phyloP scores from a whole-genome alignment of 441 rosid genomes.

The Populus hybrid region DNA sequence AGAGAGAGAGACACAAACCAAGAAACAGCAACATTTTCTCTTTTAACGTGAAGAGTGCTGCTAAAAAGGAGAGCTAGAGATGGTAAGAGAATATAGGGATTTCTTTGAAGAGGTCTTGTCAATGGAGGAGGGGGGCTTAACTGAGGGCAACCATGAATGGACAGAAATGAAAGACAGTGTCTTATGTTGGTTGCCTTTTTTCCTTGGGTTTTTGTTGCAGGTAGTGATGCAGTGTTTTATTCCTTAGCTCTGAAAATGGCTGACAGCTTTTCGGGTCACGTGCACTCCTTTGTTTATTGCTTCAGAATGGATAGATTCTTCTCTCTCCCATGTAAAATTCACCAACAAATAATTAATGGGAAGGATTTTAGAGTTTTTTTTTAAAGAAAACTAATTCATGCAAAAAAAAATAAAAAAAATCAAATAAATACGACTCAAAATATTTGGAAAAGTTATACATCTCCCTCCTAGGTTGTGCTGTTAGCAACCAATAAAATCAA shows the following conservation, averaged over 20 bases:
- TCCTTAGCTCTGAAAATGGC: slow-evolving; percentile 19
- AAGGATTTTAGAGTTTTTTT: too few species aligned
- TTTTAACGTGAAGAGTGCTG: slow-evolving; percentile 32
- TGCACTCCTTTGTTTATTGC: slow-evolving; percentile 21
- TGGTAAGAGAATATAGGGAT: neutral
- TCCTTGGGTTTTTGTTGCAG: neutral
- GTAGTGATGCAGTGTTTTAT: slow-evolving; percentile 7
- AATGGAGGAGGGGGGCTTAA: neutral
- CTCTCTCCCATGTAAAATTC: neutral
- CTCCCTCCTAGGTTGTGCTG: too few species aligned
- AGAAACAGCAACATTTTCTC: slow-evolving; percentile 43
- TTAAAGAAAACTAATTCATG: too few species aligned
- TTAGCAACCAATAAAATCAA: too few species aligned
- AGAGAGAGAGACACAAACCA: slow-evolving; percentile 42
- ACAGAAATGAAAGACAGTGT: slow-evolving; percentile 9
- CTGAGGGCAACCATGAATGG: slow-evolving; percentile 14
- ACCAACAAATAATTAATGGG: neutral
- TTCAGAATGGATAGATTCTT: neutral
- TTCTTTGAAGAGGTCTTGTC: neutral
- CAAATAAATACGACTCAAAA: too few species aligned
- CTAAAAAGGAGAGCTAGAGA: neutral
- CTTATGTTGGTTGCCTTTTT: neutral
- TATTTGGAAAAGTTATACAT: too few species aligned
- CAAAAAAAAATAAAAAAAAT: too few species aligned
- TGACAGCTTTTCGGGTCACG: slow-evolving; percentile 34